Percentiles rank a stretch among this genome's conserved stretches.
These are phyloP conservation scores for Serendipita vermifera DNA, from an alignment of 768 basidiomycete genomes.

Conservation along the genomic window DNA sequence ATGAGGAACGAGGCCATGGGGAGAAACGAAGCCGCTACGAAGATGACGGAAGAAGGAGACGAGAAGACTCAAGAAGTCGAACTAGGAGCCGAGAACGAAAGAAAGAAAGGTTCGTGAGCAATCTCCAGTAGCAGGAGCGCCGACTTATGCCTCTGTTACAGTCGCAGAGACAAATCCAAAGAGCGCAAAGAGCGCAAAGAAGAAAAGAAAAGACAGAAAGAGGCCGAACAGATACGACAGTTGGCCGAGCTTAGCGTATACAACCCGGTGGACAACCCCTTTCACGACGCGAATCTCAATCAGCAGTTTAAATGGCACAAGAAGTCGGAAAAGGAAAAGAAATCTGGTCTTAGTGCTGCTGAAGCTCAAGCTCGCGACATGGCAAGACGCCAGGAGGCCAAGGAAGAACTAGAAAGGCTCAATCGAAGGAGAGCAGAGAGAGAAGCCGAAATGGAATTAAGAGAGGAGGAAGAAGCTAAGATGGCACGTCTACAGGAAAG, in stretches of 20 bases:
- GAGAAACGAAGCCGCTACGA: constrained; percentile 16
- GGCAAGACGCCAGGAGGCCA: constrained; percentile 73
- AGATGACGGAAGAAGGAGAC: constrained; percentile 19
- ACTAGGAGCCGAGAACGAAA: constrained; percentile 28
- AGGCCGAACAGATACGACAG: constrained; percentile 83
- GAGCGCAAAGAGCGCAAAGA: constrained; percentile 74
- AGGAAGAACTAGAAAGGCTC: constrained; percentile 86
- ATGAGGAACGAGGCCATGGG: constrained; percentile 18
- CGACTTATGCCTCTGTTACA: constrained; percentile 20
- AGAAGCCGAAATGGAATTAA: constrained; percentile 72
- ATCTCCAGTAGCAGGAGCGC: not conserved
- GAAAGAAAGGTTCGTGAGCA: constrained; percentile 39
- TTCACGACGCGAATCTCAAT: constrained; percentile 91
- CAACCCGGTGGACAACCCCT: constrained; percentile 93
- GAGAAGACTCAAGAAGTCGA: constrained; percentile 22
- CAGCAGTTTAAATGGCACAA: constrained; percentile 99
- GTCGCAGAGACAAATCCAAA: constrained; percentile 75
- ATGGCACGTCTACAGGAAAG: constrained; percentile 87
- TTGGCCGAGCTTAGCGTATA: constrained; percentile 94
- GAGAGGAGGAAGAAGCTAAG: constrained; percentile 86
- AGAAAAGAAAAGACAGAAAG: constrained; percentile 69
- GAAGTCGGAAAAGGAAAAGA: constrained; percentile 92
- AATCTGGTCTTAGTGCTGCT: constrained; percentile 62
- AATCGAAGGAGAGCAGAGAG: constrained; percentile 84
- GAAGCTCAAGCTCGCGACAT: constrained; percentile 75